phyloP scores from a whole-genome alignment of 441 rosid species.

The Gossypium davidsonii region DNA sequence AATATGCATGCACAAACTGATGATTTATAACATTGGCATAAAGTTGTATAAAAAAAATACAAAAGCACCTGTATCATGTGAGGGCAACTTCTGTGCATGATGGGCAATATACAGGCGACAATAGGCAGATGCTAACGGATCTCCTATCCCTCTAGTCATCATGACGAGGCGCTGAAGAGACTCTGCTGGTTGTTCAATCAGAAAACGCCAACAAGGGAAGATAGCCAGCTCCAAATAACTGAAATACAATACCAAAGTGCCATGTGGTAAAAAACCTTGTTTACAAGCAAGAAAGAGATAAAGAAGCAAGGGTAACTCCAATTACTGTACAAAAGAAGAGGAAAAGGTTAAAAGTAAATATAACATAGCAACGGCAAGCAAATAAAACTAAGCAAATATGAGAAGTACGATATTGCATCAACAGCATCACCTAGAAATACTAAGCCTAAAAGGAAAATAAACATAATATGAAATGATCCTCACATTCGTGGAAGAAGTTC shows the following conservation, averaged over 20 bases:
- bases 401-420: not conserved
- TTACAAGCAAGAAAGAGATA: constrained; percentile 8
- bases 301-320: constrained; percentile 4
- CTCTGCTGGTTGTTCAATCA: constrained; percentile 46
- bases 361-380: not conserved
- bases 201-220: constrained; percentile 85
- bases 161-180: constrained; percentile 58
- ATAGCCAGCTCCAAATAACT: constrained; percentile 88
- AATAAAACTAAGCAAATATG: not conserved
- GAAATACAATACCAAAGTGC: constrained; percentile 19
- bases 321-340: not conserved
- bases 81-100: constrained; percentile 57
- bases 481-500: constrained; percentile 97
- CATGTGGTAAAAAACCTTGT: not conserved
- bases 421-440: not conserved
- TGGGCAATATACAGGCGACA: constrained; percentile 76
- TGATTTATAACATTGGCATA: constrained; percentile 2
- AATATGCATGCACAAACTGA: not conserved
- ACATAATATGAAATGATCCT: constrained; percentile 25
- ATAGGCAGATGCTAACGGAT: constrained; percentile 78
- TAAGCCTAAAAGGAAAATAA: not conserved
- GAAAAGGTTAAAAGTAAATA: not conserved
- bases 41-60: not conserved
- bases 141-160: constrained; percentile 85
- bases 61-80: constrained; percentile 45